Base-by-base conservation (phyloP, 2,329 filamentous ascomycete genomes). In the Ophiosphaerella herpotricha region DNA sequence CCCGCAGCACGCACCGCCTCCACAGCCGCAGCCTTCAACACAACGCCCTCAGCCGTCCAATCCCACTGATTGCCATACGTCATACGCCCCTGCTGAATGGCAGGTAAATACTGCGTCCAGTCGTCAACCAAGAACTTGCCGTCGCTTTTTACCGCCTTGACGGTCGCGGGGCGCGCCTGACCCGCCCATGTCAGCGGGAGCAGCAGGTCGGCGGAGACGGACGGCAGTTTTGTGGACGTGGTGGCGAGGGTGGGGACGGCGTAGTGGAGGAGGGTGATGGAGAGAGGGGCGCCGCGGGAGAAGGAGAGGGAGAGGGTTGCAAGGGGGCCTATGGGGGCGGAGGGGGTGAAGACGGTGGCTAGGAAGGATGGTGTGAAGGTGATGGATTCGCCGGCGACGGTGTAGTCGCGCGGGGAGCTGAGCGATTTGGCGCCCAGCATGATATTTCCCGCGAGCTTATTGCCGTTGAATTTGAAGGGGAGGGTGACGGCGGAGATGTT, bases 151-250 rank as follows among this genome's bases (percentile, higher is more conserved):
- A 79, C 39, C 8, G 81, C 80, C 55, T 80, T 80, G 2, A 84
- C 75, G 0, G 82, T 74, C 0, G 82, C 82, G 0, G 79, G 69
- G 5, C 74, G 72, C n/a, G 73, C 68, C 7, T 83, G 54, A 0
- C 82, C 83, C 5, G 77, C 75, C 75, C 79, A 85, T 0, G 72
- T 75, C 1, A 85, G 68, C 0, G 82, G 81, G 42, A 85, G 80
- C 1, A 62, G 58, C 1, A 84, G 63, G 44, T 77, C 75, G 1
- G 73, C 69, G 1, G 70, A 70, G 1, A 73, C 66, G 1, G 71
- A 62, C 0, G 74, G 68, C 2, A 71, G 64, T 3, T 64, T 63
- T 2, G 68, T 66, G 1, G 60, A 63, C 7, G 61, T 68, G 21
- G 42, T 35, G 11, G 52, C 36, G 0, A 61, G 48, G 0, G 21